Evolutionary conservation across 2,329 filamentous ascomycete species (phyloP).

Genomic region (Geosmithia morbida): DNA sequence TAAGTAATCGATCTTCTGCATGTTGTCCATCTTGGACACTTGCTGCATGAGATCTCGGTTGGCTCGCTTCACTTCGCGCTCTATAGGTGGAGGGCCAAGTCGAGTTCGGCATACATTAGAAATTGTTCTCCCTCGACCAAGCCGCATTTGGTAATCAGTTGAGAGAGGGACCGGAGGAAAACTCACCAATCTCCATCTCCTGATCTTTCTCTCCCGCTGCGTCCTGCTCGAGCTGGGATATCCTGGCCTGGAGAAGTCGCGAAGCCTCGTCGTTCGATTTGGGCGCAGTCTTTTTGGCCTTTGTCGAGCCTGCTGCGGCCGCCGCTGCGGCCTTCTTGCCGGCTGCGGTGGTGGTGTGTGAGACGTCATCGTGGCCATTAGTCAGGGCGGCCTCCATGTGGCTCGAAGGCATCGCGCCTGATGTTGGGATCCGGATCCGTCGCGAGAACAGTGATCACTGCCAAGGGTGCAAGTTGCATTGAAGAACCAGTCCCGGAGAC

Average conservation of each 20-base stretch:
- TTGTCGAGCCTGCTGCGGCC: constrained; percentile 41
- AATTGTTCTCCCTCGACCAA: not conserved
- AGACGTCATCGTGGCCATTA: constrained; percentile 25
- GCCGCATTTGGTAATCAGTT: too few species aligned
- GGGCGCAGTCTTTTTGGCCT: constrained; percentile 23
- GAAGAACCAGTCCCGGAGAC: not conserved
- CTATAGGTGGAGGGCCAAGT: constrained; percentile 25
- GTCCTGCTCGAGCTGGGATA: constrained; percentile 89
- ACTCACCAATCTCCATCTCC: constrained; percentile 83
- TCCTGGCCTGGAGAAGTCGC: constrained; percentile 82
- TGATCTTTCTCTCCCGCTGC: constrained; percentile 89
- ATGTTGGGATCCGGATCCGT: constrained; percentile 4
- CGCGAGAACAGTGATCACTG: constrained; percentile 4
- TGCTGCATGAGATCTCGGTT: constrained; percentile 81
- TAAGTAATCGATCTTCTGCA: constrained; percentile 81
- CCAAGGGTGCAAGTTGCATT: not conserved
- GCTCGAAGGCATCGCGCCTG: constrained; percentile 21
- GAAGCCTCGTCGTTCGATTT: constrained; percentile 49
- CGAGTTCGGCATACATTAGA: not conserved
- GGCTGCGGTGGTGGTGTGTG: constrained; percentile 38
- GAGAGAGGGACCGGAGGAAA: not conserved
- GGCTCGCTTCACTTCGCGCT: constrained; percentile 86
- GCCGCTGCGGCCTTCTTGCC: constrained; percentile 55
- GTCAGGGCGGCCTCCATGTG: constrained; percentile 24
- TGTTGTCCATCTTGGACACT: constrained; percentile 80